Evolutionary conservation across 768 basidiomycete genomes (phyloP).

Genomic region (Psilocybe subaeruginosa): DNA sequence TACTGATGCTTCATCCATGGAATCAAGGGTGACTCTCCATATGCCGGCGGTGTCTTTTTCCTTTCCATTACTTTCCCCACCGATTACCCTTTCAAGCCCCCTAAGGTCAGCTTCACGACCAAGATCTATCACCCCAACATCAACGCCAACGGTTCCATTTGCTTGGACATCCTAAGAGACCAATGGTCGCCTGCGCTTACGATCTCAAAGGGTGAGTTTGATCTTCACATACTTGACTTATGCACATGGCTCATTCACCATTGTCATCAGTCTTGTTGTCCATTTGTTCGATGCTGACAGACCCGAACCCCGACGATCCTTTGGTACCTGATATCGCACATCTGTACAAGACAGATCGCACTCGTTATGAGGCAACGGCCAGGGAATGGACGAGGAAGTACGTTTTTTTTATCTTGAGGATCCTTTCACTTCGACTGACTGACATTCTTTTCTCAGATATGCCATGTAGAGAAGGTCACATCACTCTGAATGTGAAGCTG

Average conservation of each 20-base stretch:
- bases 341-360: conserved; percentile 98
- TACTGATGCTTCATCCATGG: conserved; percentile 23
- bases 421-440: neutral
- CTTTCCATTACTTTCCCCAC: conserved; percentile 91
- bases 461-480: conserved; percentile 49
- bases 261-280: conserved; percentile 78
- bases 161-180: conserved; percentile 96
- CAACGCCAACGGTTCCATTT: conserved; percentile 99
- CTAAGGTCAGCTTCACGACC: conserved; percentile 99
- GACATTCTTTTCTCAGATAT: conserved; percentile 33
- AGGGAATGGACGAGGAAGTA: conserved; percentile 99
- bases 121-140: conserved; percentile 99
- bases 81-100: conserved; percentile 99
- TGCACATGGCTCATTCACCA: conserved; percentile 2
- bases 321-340: conserved; percentile 98
- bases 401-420: conserved; percentile 28
- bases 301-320: conserved; percentile 99
- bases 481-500: conserved; percentile 20
- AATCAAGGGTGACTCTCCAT: conserved; percentile 90
- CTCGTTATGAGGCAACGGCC: conserved; percentile 96
- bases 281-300: conserved; percentile 99
- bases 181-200: conserved; percentile 99
- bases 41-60: conserved; percentile 99
- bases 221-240: neutral
- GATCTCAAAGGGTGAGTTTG: conserved; percentile 88